Conservation (phyloP, 2,329 filamentous ascomycete genomes). For the Emmonsiellopsis sp. region DNA sequence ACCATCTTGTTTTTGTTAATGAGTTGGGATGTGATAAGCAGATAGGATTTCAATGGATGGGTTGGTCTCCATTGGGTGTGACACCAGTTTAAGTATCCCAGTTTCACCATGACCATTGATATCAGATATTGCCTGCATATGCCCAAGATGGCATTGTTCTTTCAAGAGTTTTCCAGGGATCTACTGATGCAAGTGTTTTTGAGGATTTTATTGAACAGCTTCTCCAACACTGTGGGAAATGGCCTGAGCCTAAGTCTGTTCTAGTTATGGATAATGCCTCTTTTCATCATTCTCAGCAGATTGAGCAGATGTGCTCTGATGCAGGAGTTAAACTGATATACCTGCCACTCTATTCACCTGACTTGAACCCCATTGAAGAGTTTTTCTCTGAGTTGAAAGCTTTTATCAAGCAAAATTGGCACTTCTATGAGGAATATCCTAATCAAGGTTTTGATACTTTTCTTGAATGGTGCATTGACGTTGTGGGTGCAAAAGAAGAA, state of each 20-base stretch:
- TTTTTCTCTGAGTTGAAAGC: constrained; percentile 27
- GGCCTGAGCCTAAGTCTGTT: constrained; percentile 23
- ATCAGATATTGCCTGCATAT: constrained; percentile 26
- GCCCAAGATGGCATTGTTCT: constrained; percentile 22
- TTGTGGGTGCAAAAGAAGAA: neutral
- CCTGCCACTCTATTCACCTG: constrained; percentile 28
- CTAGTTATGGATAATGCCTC: constrained; percentile 19
- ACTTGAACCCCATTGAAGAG: constrained; percentile 30
- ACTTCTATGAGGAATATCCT: constrained; percentile 12
- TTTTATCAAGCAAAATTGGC: constrained; percentile 24
- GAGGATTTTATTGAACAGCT: constrained; percentile 24
- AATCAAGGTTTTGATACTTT: constrained; percentile 13
- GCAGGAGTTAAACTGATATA: constrained; percentile 12
- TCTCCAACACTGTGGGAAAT: constrained; percentile 18
- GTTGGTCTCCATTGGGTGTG: constrained; percentile 26
- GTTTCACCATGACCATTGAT: constrained; percentile 16
- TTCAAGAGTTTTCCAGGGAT: constrained; percentile 21
- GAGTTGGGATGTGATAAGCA: constrained; percentile 31
- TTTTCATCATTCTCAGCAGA: constrained; percentile 7
- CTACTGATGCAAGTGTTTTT: constrained; percentile 22
- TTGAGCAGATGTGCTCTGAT: constrained; percentile 9
- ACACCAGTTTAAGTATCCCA: constrained; percentile 17
- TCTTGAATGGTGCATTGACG: constrained; percentile 17
- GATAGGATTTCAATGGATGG: constrained; percentile 24
- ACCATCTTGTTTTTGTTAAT: constrained; percentile 23